Evolutionary conservation across 2,329 filamentous ascomycete species (phyloP).

Genomic region (Aspergillus hortae): DNA sequence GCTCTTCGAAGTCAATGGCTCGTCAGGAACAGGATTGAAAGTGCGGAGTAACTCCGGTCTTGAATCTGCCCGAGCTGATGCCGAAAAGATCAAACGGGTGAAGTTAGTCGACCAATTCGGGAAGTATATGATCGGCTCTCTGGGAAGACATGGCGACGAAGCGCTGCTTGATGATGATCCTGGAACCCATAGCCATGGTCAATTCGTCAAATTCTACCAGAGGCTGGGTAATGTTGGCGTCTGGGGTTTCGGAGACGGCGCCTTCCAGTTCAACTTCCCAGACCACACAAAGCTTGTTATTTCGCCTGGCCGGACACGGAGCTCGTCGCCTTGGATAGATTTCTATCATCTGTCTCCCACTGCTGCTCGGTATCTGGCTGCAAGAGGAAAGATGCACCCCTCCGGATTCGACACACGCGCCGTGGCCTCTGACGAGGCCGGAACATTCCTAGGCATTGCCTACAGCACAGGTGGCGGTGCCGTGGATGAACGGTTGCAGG

Average conservation of each 20-base stretch:
- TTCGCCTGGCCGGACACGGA: constrained; percentile 37
- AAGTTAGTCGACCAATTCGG: constrained; percentile 50
- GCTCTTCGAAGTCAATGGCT: constrained; percentile 36
- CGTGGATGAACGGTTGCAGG: constrained; percentile 35
- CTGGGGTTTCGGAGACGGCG: constrained; percentile 49
- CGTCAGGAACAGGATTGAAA: constrained; percentile 26
- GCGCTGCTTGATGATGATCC: constrained; percentile 26
- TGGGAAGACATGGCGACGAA: constrained; percentile 41
- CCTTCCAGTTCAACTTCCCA: constrained; percentile 52
- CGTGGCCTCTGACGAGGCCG: constrained; percentile 39
- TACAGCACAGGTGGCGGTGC: constrained; percentile 31
- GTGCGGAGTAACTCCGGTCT: constrained; percentile 29
- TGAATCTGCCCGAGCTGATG: constrained; percentile 37
- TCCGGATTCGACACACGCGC: constrained; percentile 42
- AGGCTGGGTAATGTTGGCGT: constrained; percentile 51
- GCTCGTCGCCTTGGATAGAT: constrained; percentile 42
- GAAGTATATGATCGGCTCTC: constrained; percentile 50
- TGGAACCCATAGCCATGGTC: constrained; percentile 24
- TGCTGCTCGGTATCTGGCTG: constrained; percentile 41
- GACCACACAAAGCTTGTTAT: constrained; percentile 52
- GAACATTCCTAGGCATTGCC: constrained; percentile 39
- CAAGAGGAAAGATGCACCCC: constrained; percentile 41
- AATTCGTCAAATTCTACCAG: constrained; percentile 51
- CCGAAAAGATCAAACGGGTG: constrained; percentile 47
- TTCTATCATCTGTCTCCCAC: constrained; percentile 48